These are phyloP conservation scores for Neoscytalidium dimidiatum DNA, from an alignment of 2,329 filamentous ascomycete genomes.

Conservation along the genomic window DNA sequence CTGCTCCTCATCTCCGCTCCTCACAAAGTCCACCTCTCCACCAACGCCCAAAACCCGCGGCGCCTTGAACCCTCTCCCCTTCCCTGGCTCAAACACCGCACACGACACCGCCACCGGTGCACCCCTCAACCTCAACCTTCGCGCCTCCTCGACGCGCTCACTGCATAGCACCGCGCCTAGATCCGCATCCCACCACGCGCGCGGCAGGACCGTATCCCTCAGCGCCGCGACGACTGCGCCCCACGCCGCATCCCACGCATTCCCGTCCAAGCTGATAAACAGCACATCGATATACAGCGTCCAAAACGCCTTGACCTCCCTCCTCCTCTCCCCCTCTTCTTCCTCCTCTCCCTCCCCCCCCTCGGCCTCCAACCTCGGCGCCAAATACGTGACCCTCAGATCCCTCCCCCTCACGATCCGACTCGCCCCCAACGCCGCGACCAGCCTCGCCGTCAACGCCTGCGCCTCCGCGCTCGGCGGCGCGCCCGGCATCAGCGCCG, in stretches of 20 bases:
- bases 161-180: constrained; percentile 78
- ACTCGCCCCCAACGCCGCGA: constrained; percentile 72
- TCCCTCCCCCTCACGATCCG: constrained; percentile 66
- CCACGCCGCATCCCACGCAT: constrained; percentile 91
- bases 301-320: constrained; percentile 83
- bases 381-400: constrained; percentile 71
- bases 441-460: constrained; percentile 77
- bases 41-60: constrained; percentile 25
- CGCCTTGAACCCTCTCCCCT: background rate
- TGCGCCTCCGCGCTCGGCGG: constrained; percentile 81
- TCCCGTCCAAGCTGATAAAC: constrained; percentile 90
- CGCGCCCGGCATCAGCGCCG: constrained; percentile 79
- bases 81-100: constrained; percentile 63
- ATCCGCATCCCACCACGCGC: constrained; percentile 81
- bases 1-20: constrained; percentile 29
- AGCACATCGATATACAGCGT: constrained; percentile 93
- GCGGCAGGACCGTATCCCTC: constrained; percentile 73
- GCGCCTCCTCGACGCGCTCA: constrained; percentile 56
- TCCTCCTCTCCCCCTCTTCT: constrained; percentile 50
- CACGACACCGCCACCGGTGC: constrained; percentile 78
- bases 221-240: constrained; percentile 79
- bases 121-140: constrained; percentile 60
- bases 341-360: constrained; percentile 39
- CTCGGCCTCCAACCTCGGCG: constrained; percentile 45
- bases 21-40: constrained; percentile 47